Percentiles rank a stretch among this genome's conserved stretches.
These are phyloP conservation scores for Trapa incisa DNA, from an alignment of 345 rosid species.

Conservation along the genomic window DNA sequence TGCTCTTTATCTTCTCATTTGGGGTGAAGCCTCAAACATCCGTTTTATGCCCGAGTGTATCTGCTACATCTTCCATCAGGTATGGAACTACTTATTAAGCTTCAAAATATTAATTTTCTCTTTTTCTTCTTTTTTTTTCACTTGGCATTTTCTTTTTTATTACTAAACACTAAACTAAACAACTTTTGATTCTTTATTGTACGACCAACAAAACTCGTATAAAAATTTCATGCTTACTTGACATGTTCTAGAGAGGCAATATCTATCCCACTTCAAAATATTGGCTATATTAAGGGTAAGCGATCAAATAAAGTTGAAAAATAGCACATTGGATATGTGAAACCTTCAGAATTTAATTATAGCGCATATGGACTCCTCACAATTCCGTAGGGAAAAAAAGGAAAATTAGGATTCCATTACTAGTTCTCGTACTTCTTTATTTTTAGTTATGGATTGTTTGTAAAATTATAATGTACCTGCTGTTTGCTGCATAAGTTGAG, in stretches of 20 bases:
- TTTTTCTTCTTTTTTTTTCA: neutral
- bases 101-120: neutral
- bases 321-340: neutral
- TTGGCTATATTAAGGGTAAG: neutral
- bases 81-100: slow-evolving; percentile 15
- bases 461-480: neutral
- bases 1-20: slow-evolving; percentile 80
- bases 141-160: no score
- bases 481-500: no score
- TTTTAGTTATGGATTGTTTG: neutral
- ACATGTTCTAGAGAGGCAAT: neutral
- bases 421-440: neutral
- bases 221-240: no score
- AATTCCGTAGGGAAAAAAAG: neutral
- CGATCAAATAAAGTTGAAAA: neutral
- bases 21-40: slow-evolving; percentile 99
- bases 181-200: no score
- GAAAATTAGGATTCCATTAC: neutral
- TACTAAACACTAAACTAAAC: no score
- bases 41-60: slow-evolving; percentile 99
- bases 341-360: neutral
- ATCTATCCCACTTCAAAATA: neutral
- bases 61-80: slow-evolving; percentile 94
- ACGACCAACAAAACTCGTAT: no score
- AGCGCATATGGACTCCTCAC: neutral